Conservation (phyloP, 2,329 filamentous ascomycete genomes). For the Aspergillus floridensis region DNA sequence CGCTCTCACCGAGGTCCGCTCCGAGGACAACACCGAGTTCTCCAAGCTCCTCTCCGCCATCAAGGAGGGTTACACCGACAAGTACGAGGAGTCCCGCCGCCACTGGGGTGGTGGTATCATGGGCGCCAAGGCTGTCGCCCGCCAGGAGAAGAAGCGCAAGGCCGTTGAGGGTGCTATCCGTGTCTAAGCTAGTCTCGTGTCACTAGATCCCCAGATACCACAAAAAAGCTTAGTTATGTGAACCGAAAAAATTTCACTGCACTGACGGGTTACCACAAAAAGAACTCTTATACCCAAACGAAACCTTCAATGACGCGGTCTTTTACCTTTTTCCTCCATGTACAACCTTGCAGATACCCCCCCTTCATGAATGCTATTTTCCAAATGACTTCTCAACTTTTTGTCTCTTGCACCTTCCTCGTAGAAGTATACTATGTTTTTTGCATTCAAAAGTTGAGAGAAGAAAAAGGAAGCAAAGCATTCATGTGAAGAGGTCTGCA, state of each 20-base stretch:
- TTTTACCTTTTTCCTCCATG: conserved; percentile 22
- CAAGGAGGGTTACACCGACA: conserved; percentile 97
- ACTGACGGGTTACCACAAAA: conserved; percentile 24
- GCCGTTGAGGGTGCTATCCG: conserved; percentile 92
- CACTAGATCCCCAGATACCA: conserved; percentile 1
- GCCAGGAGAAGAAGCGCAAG: conserved; percentile 86
- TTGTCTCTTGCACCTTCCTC: background rate
- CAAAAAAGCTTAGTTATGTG: conserved; percentile 12
- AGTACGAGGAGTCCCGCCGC: conserved; percentile 85
- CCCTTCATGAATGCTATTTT: conserved; percentile 38
- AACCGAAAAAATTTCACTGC: conserved; percentile 11
- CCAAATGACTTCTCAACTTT: conserved; percentile 12
- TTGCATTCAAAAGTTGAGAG: background rate
- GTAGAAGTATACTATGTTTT: background rate
- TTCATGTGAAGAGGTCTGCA: conserved; percentile 25
- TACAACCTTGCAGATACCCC: conserved; percentile 39
- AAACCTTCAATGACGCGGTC: background rate
- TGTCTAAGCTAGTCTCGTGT: conserved; percentile 65
- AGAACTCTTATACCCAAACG: conserved; percentile 20
- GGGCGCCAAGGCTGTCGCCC: conserved; percentile 84
- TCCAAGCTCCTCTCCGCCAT: conserved; percentile 93
- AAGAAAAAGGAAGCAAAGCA: conserved; percentile 14
- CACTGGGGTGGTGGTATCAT: conserved; percentile 99
- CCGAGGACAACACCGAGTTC: conserved; percentile 97
- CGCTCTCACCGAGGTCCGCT: conserved; percentile 92